Conservation (phyloP, 2,329 filamentous ascomycete genomes). For the Nigrospora osmanthi region DNA sequence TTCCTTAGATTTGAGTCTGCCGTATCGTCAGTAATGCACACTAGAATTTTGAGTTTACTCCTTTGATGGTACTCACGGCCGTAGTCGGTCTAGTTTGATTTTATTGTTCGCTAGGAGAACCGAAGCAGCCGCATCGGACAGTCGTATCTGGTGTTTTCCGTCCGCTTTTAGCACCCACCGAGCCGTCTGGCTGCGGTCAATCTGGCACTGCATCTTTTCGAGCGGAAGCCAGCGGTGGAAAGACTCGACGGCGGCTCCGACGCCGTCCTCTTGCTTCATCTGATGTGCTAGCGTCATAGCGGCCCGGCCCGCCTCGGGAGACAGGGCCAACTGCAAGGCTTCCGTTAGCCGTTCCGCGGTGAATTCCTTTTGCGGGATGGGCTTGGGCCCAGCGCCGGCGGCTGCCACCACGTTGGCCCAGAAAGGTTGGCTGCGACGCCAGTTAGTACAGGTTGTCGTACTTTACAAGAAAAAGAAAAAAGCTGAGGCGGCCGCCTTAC, state of each 20-base stretch:
- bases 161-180: conserved; percentile 11
- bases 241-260: conserved; percentile 25
- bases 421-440: conserved; percentile 24
- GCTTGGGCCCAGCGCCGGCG: conserved; percentile 29
- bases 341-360: conserved; percentile 22
- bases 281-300: conserved; percentile 23
- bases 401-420: conserved; percentile 30
- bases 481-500: conserved; percentile 9
- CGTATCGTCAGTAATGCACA: conserved; percentile 21
- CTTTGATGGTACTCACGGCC: too few species aligned
- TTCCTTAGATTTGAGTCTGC: conserved; percentile 32
- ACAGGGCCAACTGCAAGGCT: conserved; percentile 20
- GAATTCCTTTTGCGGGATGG: conserved; percentile 25
- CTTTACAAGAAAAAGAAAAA: too few species aligned
- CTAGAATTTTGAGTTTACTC: too few species aligned
- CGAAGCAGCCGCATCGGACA: conserved; percentile 45
- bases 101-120: conserved; percentile 42
- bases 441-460: too few species aligned
- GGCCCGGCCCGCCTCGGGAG: conserved; percentile 4
- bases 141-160: conserved; percentile 27
- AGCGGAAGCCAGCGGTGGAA: conserved; percentile 27
- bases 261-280: conserved; percentile 26
- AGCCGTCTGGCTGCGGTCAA: conserved; percentile 35
- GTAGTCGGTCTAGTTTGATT: conserved; percentile 25
- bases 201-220: conserved; percentile 21